phyloP scores from a whole-genome alignment of 176 grass and related monocot species.

The Rhynchospora breviuscula region DNA sequence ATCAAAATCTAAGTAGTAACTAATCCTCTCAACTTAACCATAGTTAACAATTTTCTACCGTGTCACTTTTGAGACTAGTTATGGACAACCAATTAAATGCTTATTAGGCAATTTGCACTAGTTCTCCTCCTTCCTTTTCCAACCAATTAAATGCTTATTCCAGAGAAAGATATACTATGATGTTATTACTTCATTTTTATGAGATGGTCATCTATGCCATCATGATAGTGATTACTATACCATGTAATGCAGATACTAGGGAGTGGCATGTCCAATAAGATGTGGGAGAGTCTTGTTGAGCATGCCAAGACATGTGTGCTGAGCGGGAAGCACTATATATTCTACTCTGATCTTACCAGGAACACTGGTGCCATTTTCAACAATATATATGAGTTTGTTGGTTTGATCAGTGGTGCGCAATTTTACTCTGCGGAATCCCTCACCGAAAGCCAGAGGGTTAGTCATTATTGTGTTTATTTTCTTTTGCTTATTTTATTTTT shows the following conservation, averaged over 20 bases:
- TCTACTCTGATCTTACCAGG: conserved; percentile 53
- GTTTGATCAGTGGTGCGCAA: conserved; percentile 72
- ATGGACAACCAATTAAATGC: not conserved
- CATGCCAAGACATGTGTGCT: conserved; percentile 81
- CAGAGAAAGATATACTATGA: not conserved
- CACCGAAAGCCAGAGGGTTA: conserved; percentile 67
- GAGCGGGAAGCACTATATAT: conserved; percentile 81
- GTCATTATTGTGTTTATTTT: conserved; percentile 24
- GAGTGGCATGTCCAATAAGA: conserved; percentile 73
- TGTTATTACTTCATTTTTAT: not conserved
- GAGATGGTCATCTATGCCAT: not conserved
- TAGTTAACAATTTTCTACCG: too few relatives aligned
- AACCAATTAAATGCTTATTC: not conserved
- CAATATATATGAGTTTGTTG: conserved; percentile 79
- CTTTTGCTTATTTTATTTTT: not conserved
- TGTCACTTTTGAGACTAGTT: not conserved
- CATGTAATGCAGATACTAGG: conserved; percentile 60
- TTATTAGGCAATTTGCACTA: not conserved
- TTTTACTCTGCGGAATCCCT: conserved; percentile 74
- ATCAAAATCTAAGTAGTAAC: not conserved
- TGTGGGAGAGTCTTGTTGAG: conserved; percentile 90
- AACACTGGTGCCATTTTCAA: conserved; percentile 69
- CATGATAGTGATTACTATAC: not conserved
- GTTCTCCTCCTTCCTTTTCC: not conserved
- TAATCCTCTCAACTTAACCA: not conserved